Percentiles rank a stretch among this genome's conserved stretches.
These are phyloP conservation scores for Fusarium floridanum DNA, from an alignment of 2,329 filamentous ascomycete species.

Conservation along the genomic window DNA sequence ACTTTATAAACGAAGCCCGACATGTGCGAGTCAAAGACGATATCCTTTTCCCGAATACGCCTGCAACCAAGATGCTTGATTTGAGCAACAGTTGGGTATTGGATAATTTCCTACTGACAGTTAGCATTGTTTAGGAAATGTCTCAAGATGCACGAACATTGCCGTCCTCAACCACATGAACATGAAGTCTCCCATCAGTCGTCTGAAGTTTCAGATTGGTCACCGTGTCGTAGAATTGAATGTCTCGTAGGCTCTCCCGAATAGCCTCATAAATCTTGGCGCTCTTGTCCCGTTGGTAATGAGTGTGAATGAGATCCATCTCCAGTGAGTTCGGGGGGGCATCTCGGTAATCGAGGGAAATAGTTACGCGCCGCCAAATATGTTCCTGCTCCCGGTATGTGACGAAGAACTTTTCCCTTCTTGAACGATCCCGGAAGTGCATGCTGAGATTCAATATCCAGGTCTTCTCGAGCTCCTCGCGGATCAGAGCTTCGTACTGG, in stretches of 20 bases:
- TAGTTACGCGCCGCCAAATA: conserved; percentile 87
- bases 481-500: conserved; percentile 73
- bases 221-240: conserved; percentile 95
- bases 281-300: conserved; percentile 92
- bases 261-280: conserved; percentile 95
- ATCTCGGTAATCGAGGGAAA: conserved; percentile 92
- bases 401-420: conserved; percentile 97
- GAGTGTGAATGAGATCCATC: conserved; percentile 80
- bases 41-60: conserved; percentile 77
- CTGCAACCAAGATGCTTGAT: conserved; percentile 79
- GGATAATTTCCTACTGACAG: conserved; percentile 80
- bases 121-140: conserved; percentile 28
- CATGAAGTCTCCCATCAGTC: conserved; percentile 86
- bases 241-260: conserved; percentile 89
- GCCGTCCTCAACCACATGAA: conserved; percentile 97
- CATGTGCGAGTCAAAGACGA: conserved; percentile 91
- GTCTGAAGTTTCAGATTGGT: conserved; percentile 97
- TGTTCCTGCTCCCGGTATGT: conserved; percentile 87
- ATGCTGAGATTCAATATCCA: conserved; percentile 99
- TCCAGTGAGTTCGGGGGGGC: conserved; percentile 87
- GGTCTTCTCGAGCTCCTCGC: conserved; percentile 84
- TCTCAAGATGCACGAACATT: conserved; percentile 66
- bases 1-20: conserved; percentile 99
- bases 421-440: conserved; percentile 95
- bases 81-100: conserved; percentile 80